Conservation (phyloP, 495 filamentous ascomycete species). For the Podospora sp. region DNA sequence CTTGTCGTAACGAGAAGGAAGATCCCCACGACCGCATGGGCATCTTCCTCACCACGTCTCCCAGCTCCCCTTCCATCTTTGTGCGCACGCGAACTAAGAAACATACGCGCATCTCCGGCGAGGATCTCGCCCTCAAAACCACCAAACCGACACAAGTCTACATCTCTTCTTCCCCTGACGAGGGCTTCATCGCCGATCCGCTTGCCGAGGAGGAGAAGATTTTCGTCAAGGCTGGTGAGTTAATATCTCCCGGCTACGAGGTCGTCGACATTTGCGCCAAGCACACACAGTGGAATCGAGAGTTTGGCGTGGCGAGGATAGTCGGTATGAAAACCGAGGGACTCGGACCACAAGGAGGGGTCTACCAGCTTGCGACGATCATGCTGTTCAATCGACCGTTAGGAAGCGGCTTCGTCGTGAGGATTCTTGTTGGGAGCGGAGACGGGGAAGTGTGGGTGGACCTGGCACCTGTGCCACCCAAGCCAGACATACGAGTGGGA, state of each 20-base stretch:
- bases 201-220: constrained; percentile 25
- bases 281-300: constrained; percentile 25
- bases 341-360: not conserved
- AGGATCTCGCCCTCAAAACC: constrained; percentile 11
- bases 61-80: constrained; percentile 24
- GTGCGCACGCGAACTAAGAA: constrained; percentile 26
- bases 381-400: constrained; percentile 30
- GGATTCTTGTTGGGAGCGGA: constrained; percentile 23
- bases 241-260: constrained; percentile 31
- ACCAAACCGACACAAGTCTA: constrained; percentile 20
- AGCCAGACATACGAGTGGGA: not conserved
- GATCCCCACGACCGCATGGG: constrained; percentile 24
- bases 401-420: constrained; percentile 25
- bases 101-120: constrained; percentile 17
- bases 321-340: not conserved
- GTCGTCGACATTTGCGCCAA: constrained; percentile 22
- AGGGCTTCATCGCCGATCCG: not conserved
- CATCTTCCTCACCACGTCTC: constrained; percentile 25
- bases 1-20: constrained; percentile 20
- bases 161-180: constrained; percentile 23
- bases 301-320: constrained; percentile 24
- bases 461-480: constrained; percentile 13
- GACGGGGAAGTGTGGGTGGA: constrained; percentile 23
- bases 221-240: constrained; percentile 26
- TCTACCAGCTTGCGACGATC: constrained; percentile 30